A percentile compares a stretch with the other conserved stretches of the same genome.
These are phyloP conservation scores for Sclerotinia spermophila DNA, from an alignment of 2,329 filamentous ascomycete genomes.

Conservation along the genomic window DNA sequence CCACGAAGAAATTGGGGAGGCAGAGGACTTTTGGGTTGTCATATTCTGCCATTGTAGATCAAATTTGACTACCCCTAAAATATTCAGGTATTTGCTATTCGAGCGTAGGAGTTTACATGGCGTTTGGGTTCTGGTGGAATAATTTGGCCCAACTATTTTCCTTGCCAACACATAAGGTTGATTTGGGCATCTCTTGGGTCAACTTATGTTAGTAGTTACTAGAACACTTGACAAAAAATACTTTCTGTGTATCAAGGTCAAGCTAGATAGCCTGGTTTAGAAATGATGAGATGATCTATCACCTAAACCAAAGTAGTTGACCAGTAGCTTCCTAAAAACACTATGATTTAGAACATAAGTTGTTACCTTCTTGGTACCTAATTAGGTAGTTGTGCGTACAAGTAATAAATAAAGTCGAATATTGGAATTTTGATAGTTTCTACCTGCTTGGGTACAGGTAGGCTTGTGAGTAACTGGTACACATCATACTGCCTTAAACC, in stretches of 20 bases:
- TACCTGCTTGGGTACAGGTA: neutral
- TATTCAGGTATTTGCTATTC: constrained; percentile 7
- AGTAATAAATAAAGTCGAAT: neutral
- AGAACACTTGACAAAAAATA: neutral
- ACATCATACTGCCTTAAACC: neutral
- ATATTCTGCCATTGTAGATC: constrained; percentile 72
- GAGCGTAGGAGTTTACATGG: constrained; percentile 25
- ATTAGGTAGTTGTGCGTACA: neutral
- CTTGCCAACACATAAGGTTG: neutral
- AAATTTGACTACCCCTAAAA: neutral
- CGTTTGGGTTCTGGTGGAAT: constrained; percentile 19
- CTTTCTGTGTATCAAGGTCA: neutral
- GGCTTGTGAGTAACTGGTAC: neutral
- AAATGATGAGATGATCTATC: neutral
- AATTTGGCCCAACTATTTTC: neutral
- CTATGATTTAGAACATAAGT: no score
- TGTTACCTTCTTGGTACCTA: neutral
- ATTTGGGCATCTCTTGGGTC: neutral
- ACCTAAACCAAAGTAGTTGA: neutral
- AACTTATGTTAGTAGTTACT: neutral
- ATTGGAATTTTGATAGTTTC: neutral
- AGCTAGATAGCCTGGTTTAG: neutral
- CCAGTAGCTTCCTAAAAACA: neutral
- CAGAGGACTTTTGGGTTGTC: constrained; percentile 83
- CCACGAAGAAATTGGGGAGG: constrained; percentile 86